Evolutionary conservation across 306 rosid species (phyloP).

Genomic region (Corylus americana): DNA sequence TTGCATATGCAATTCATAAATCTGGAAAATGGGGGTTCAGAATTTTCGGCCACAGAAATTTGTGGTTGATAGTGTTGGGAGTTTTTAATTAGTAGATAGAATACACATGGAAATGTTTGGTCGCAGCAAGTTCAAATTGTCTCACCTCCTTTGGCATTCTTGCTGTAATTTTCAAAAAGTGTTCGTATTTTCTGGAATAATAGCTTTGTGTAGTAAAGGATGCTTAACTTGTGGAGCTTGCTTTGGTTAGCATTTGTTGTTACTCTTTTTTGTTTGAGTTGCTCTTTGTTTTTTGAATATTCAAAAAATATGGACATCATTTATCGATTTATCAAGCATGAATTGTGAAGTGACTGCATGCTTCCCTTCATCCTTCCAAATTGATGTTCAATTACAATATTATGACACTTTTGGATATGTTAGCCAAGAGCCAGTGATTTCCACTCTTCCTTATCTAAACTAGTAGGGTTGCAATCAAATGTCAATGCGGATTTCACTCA

Average conservation of each 20-base stretch:
- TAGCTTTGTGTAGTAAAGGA: neutral
- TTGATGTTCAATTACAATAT: neutral
- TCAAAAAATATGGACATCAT: neutral
- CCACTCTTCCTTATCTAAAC: neutral
- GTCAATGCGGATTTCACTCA: neutral
- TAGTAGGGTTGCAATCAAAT: neutral
- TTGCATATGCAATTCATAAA: neutral
- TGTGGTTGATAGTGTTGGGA: neutral
- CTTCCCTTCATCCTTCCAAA: neutral
- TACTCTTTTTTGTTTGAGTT: neutral
- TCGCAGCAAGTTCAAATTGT: neutral
- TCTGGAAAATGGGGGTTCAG: neutral
- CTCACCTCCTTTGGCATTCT: neutral
- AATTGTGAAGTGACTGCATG: neutral
- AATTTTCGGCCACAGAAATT: neutral
- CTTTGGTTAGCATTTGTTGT: neutral
- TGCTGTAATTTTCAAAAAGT: neutral
- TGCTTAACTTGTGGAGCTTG: neutral
- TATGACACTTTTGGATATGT: neutral
- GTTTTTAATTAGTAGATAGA: neutral
- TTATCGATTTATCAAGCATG: neutral
- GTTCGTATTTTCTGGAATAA: neutral
- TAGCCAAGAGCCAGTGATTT: neutral
- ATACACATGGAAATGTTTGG: neutral
- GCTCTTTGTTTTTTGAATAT: conserved; percentile 4